Conservation (phyloP, 345 rosid genomes). For the Isatis tinctoria region DNA sequence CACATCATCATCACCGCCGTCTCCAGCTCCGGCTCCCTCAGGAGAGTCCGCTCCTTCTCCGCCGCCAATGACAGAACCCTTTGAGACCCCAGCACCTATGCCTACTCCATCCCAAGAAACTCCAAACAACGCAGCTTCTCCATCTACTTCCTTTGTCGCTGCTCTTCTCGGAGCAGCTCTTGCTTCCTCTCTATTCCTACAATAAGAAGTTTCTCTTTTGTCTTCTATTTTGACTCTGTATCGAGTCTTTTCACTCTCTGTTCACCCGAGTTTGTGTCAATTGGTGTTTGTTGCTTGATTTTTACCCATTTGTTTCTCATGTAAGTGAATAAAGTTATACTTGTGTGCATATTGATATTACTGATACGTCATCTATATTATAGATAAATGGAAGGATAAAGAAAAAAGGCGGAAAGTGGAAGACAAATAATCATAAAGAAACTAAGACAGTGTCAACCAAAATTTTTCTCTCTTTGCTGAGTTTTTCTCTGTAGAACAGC, state of each 20-base stretch:
- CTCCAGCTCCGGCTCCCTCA: conserved; percentile 54
- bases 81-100: conserved; percentile 49
- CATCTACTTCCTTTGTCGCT: conserved; percentile 32
- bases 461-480: conserved; percentile 13
- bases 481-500: conserved; percentile 10
- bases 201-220: conserved; percentile 20
- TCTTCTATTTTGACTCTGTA: background rate
- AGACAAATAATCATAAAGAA: background rate
- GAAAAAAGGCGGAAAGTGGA: background rate
- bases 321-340: conserved; percentile 27
- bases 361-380: background rate
- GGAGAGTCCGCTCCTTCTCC: conserved; percentile 51
- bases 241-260: background rate
- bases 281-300: conserved; percentile 24
- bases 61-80: conserved; percentile 42
- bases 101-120: conserved; percentile 37
- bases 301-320: conserved; percentile 26
- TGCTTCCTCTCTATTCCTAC: conserved; percentile 49
- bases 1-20: conserved; percentile 27
- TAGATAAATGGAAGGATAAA: background rate
- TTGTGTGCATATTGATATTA: conserved; percentile 15
- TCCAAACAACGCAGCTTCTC: conserved; percentile 41
- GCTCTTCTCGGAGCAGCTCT: conserved; percentile 40
- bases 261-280: conserved; percentile 6
- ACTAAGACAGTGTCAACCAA: conserved; percentile 21